phyloP scores from a whole-genome alignment of 2,329 filamentous ascomycete genomes.

The Dactylellina sp. region DNA sequence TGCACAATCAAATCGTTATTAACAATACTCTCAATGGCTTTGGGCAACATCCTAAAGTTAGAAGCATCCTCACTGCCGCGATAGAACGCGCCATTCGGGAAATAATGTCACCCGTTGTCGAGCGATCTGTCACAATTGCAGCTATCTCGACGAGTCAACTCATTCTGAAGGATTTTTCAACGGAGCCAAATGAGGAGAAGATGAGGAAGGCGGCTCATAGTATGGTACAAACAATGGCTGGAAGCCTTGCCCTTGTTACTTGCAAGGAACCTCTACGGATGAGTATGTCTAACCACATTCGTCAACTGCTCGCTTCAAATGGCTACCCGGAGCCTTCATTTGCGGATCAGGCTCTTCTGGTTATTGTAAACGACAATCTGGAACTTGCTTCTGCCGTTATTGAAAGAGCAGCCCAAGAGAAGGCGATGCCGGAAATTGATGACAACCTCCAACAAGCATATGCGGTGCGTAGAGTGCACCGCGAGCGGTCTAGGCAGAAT shows the following conservation, averaged over 20 bases:
- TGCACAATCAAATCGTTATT: constrained; percentile 54
- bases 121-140: constrained; percentile 96
- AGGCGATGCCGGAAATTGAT: constrained; percentile 93
- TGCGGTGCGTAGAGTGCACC: constrained; percentile 80
- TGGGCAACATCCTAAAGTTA: constrained; percentile 64
- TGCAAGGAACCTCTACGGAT: constrained; percentile 96
- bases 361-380: constrained; percentile 98
- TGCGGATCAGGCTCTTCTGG: constrained; percentile 93
- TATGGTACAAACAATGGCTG: constrained; percentile 94
- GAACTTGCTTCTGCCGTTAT: constrained; percentile 93
- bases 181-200: constrained; percentile 88
- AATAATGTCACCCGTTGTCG: constrained; percentile 97
- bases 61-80: constrained; percentile 82
- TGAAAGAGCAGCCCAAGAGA: constrained; percentile 93
- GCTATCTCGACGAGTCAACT: constrained; percentile 96
- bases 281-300: constrained; percentile 97
- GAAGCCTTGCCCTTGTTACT: constrained; percentile 93
- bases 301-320: constrained; percentile 77
- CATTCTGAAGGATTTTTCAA: constrained; percentile 94
- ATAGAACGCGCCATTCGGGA: constrained; percentile 91
- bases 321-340: constrained; percentile 76
- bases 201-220: constrained; percentile 87
- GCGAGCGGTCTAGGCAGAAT: constrained; percentile 69
- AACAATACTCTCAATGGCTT: constrained; percentile 60
- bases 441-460: constrained; percentile 87